A percentile compares a stretch with the other conserved stretches of the same genome.
Conservation (phyloP, 129 eudicot genomes). For the Centella asiatica region DNA sequence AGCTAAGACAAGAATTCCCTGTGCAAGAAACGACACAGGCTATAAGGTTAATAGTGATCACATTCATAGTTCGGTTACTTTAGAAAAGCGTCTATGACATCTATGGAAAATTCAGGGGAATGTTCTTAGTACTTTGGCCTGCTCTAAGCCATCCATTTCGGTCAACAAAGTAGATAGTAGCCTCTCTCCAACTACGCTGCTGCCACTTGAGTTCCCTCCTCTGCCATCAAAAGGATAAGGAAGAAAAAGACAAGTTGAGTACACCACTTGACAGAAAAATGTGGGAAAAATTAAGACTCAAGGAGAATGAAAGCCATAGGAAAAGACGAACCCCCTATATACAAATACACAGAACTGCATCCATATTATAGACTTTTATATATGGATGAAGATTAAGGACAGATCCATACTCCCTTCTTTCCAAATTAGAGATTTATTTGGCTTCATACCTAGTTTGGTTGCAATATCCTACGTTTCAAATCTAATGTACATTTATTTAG, state of each 20-base stretch:
- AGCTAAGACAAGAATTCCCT: slow-evolving; percentile 99
- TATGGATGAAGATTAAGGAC: not conserved
- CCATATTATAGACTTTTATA: too few relatives aligned
- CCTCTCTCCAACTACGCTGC: slow-evolving; percentile 70
- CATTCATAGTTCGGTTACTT: not conserved
- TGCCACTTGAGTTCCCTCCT: slow-evolving; percentile 83
- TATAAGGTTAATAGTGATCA: too few relatives aligned
- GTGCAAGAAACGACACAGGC: slow-evolving; percentile 5
- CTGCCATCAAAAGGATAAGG: slow-evolving; percentile 20
- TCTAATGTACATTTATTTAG: too few relatives aligned
- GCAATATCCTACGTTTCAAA: too few relatives aligned
- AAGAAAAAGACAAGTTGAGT: not conserved
- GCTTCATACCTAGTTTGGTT: too few relatives aligned
- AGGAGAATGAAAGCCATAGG: not conserved
- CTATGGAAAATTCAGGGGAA: not conserved
- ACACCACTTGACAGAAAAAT: not conserved
- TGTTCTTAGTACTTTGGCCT: slow-evolving; percentile 59
- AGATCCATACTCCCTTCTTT: too few relatives aligned
- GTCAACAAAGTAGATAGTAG: slow-evolving; percentile 88
- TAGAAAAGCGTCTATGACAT: not conserved
- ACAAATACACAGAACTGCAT: not conserved
- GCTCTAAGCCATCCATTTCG: slow-evolving; percentile 99
- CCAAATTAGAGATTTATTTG: too few relatives aligned
- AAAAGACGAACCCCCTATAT: not conserved
- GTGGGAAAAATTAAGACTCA: too few relatives aligned